Evolutionary conservation across 148 eudicot species (phyloP).

Genomic region (Chenopodium formosanum): DNA sequence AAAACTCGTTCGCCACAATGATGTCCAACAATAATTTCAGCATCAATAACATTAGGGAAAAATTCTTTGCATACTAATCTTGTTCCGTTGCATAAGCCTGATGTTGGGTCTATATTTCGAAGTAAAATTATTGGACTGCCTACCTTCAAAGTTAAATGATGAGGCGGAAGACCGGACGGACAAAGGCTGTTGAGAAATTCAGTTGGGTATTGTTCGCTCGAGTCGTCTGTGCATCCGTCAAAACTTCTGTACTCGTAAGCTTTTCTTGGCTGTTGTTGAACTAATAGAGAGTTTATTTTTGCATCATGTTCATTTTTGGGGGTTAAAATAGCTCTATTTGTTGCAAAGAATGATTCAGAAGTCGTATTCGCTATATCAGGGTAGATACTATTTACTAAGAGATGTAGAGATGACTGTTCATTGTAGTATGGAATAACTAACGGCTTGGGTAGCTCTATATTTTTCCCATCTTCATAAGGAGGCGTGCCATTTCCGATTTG

Average conservation of each 20-base stretch:
- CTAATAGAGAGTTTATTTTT: background rate
- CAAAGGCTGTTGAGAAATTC: background rate
- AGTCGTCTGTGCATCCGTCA: background rate
- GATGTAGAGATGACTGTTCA: background rate
- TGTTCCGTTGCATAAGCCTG: background rate
- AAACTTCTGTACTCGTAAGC: background rate
- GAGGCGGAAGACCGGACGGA: background rate
- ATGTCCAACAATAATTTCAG: background rate
- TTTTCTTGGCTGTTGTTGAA: background rate
- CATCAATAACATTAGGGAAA: conserved; percentile 3
- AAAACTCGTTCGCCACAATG: background rate
- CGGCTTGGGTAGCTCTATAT: too few relatives aligned
- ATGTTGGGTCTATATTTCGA: background rate
- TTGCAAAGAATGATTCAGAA: background rate
- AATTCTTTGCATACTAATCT: background rate
- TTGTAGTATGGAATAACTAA: too few relatives aligned
- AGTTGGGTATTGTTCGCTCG: background rate
- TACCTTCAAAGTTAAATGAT: too few relatives aligned
- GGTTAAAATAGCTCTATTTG: background rate
- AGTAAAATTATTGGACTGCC: background rate
- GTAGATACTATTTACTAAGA: background rate
- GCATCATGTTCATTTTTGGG: background rate
- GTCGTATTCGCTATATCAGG: background rate
- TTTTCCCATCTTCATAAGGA: too few relatives aligned
- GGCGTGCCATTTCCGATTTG: too few relatives aligned